Base-by-base conservation (phyloP, 202 grass and related monocot species). In the Sporobolus alterniflorus region DNA sequence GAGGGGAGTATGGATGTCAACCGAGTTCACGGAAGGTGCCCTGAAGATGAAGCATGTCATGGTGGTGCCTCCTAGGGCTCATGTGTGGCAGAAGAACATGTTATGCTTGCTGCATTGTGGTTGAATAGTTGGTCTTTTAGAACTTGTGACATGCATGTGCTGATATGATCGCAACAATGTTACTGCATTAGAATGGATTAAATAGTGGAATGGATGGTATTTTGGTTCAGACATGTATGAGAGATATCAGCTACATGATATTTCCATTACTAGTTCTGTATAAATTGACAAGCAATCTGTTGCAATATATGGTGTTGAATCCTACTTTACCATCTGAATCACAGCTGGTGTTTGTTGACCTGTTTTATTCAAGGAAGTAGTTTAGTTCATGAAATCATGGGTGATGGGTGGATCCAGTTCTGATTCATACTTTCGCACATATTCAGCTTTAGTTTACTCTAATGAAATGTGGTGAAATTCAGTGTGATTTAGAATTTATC, bases 61-160 rank as follows among this genome's bases (percentile, higher is more conserved):
- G 31, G 7, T 1, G 25, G 26, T 44, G 9, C 70, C 48, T 75
- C 33, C 31, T 7, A 6, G 24, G 24, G 47, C 18, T 32, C 61
- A 44, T 32, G 47, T 42, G 65, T 43, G 64, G 44, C 32, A 29
- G 31, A 50, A 30, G 15, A 55, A 55, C 8, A 55, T 39, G 31
- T 79, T 69, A 52, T 56, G 26, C 63, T 67, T 11, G 20, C 54
- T 69, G 49, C 33, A 40, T 42, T 74, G 65, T 83, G 47, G 59
- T 54, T 54, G 16, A 42, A 55, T 11, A 48, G 18, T 67, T 56
- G 24, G 36, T 42, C 13, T 4, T 30, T 4, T 74, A 25, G 11
- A 68, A 30, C 32, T 40, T 26, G 12, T 74, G 42, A 40, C n/a
- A 31, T 1, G 28, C 65, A 21, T 51, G 69, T 39, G 30, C 69